phyloP scores from a whole-genome alignment of 352 stramenopile genomes.

The Phytophthora sp. region DNA sequence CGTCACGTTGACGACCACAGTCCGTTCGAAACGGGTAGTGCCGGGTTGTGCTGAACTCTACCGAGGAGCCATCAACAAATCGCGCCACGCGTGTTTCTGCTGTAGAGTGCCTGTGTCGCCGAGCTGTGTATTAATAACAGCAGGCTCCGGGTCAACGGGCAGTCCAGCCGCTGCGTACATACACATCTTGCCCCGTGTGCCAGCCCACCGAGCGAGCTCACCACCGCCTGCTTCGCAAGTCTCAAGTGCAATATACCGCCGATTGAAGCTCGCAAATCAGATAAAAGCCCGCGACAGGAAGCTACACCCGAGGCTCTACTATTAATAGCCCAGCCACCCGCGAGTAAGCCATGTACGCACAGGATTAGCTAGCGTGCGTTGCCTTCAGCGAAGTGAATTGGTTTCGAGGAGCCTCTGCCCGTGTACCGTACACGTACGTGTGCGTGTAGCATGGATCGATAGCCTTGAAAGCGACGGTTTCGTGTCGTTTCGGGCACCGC shows the following conservation, averaged over 20 bases:
- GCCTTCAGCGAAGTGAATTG: constrained; percentile 4
- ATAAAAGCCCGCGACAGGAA: constrained; percentile 15
- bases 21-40: constrained; percentile 11
- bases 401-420: constrained; percentile 15
- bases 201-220: constrained; percentile 13
- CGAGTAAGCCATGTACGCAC: neutral
- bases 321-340: neutral
- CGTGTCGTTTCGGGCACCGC: constrained; percentile 6
- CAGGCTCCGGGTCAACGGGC: too few species aligned
- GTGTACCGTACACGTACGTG: too few species aligned
- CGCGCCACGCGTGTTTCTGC: constrained; percentile 17
- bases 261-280: constrained; percentile 25
- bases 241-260: constrained; percentile 31
- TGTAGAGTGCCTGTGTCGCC: constrained; percentile 1
- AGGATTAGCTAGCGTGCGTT: neutral
- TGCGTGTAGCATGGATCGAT: too few species aligned
- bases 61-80: constrained; percentile 8
- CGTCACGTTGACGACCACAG: constrained; percentile 2
- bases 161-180: constrained; percentile 1
- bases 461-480: constrained; percentile 6
- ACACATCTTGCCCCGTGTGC: constrained; percentile 28
- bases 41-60: neutral
- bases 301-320: too few species aligned
- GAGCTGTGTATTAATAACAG: constrained; percentile 19
- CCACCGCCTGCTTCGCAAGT: constrained; percentile 15